Evolutionary conservation across 2,329 filamentous ascomycete species (phyloP), one percentile per base, ranked within the genome.

Genomic region (Rhytidhysteron rufulum): DNA sequence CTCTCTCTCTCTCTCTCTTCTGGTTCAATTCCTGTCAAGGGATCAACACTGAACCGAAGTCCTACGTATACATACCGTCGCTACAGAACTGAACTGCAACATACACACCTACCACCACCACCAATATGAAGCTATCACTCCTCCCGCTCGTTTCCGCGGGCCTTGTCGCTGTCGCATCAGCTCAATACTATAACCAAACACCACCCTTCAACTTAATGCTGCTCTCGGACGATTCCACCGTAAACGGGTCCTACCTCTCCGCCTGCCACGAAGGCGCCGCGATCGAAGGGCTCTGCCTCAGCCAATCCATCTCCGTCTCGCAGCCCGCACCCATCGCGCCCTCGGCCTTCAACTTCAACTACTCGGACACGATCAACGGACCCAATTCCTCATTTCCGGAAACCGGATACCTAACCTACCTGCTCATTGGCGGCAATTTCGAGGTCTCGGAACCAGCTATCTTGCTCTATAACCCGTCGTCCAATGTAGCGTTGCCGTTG

Each of bases 251-350:
- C 10, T 55, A 59, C 5, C 63, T 75, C 13, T 51, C 50, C 4
- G 53, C 72, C 40, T 75, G 72, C 55, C 72, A 74, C 50, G 62
- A 66, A 43, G 72, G 72, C 21, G 72, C 72, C 16, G 72, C 64
- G 4, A 71, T 74, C 39, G 71, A 74, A 50, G 64, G 58, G 9
- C 65, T 74, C 40, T 74, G 72, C 45, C 45, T 70, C 15, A 50
- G 51, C 43, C 49, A 34, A 43, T 51, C 31, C 24, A 41, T 36
- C 35, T 45, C 49, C 1, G 40, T 42, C 2, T 55, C 52, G 9
- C 55, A 52, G 13, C 50, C 53, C 7, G 37, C 43, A 31, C 13
- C 30, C 18, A 45, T 51, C 17, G 29, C 45, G 20, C 44, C 48
- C 27, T 53, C 44, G 35, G 43, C 36, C 44, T 63, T 63, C 44